Percentiles rank a stretch among this genome's conserved stretches.
Conservation (phyloP, 2,329 filamentous ascomycete genomes). For the Xylaria arbuscula region DNA sequence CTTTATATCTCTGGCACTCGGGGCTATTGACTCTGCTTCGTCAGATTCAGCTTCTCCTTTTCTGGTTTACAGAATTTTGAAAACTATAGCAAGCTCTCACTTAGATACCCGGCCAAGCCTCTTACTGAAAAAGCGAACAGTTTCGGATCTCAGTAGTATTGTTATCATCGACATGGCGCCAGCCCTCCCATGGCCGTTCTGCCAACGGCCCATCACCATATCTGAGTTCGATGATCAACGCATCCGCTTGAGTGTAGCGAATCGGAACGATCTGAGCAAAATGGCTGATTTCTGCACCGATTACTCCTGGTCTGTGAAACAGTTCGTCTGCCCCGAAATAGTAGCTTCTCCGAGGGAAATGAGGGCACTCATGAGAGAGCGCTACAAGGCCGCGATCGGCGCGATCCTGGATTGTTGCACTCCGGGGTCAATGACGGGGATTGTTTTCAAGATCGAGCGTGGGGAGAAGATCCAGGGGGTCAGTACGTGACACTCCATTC, state of each 20-base stretch:
- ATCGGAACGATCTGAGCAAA: neutral
- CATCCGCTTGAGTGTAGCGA: neutral
- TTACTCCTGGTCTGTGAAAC: neutral
- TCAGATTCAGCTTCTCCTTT: neutral
- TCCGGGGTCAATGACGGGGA: neutral
- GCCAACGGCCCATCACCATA: neutral
- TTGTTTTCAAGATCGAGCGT: conserved; percentile 6
- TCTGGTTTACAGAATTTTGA: neutral
- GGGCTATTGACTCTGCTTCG: neutral
- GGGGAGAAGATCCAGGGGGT: neutral
- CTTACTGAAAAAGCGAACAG: neutral
- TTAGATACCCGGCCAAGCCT: neutral
- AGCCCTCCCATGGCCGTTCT: conserved; percentile 2
- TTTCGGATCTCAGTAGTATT: neutral
- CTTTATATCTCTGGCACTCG: no score
- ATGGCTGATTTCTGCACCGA: conserved; percentile 4
- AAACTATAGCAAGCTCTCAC: no score
- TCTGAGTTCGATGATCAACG: neutral
- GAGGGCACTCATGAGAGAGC: neutral
- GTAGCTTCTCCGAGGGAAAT: neutral
- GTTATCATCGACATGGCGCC: neutral
- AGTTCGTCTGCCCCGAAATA: neutral
- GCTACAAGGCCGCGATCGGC: neutral
- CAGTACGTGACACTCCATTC: neutral
- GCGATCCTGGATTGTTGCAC: conserved; percentile 6